Conservation (phyloP, 2,329 filamentous ascomycete species). For the Sporothrix sp. region DNA sequence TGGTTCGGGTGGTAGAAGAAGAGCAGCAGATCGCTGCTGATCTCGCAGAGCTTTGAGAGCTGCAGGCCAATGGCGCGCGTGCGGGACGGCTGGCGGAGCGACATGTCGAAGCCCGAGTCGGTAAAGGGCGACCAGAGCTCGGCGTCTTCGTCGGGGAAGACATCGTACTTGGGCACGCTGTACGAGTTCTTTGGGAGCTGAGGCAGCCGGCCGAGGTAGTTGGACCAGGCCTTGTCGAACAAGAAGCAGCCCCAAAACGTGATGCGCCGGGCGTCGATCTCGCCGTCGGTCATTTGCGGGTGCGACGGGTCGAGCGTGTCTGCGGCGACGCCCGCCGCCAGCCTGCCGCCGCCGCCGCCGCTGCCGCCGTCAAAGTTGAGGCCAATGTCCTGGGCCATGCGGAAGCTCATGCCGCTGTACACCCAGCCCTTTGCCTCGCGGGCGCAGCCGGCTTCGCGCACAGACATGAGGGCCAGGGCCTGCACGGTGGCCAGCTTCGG, state of each 20-base stretch:
- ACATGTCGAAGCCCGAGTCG: constrained; percentile 66
- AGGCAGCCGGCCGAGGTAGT: constrained; percentile 85
- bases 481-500: constrained; percentile 84
- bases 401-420: constrained; percentile 95
- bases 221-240: constrained; percentile 99
- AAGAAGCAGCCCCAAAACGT: constrained; percentile 97
- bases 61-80: constrained; percentile 76
- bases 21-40: constrained; percentile 79
- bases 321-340: constrained; percentile 28
- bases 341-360: too few species aligned
- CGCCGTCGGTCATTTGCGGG: constrained; percentile 56
- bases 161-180: constrained; percentile 80
- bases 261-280: constrained; percentile 79
- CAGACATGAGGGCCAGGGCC: constrained; percentile 89
- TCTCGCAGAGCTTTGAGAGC: constrained; percentile 76
- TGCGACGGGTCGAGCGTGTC: constrained; percentile 40
- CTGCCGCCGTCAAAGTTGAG: constrained; percentile 69
- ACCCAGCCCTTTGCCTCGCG: constrained; percentile 96
- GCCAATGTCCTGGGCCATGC: constrained; percentile 92
- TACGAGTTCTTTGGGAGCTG: constrained; percentile 72
- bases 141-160: constrained; percentile 80
- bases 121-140: constrained; percentile 72
- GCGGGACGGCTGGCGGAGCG: constrained; percentile 67
- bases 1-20: constrained; percentile 83
- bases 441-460: constrained; percentile 88